phyloP scores from a whole-genome alignment of 148 eudicot genomes.

The Silene uniflora region DNA sequence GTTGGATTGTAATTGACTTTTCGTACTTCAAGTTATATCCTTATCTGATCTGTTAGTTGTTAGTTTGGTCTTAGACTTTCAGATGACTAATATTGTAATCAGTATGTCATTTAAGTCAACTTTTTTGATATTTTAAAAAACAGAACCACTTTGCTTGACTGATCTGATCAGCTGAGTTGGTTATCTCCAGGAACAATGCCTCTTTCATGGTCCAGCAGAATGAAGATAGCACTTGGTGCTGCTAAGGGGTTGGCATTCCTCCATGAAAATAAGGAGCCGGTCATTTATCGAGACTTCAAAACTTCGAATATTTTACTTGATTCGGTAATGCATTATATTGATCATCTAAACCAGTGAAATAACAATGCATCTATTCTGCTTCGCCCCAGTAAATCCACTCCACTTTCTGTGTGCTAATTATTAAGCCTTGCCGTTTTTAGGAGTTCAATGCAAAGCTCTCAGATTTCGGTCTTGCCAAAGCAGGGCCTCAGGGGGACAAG shows the following conservation, averaged over 20 bases:
- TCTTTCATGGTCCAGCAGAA: conserved; percentile 83
- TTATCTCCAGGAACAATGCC: conserved; percentile 76
- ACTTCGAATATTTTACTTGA: conserved; percentile 93
- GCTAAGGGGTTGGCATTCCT: conserved; percentile 94
- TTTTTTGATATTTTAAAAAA: neutral
- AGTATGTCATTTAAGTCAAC: neutral
- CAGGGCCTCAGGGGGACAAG: conserved; percentile 96
- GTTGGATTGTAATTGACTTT: conserved; percentile 13
- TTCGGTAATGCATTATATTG: conserved; percentile 39
- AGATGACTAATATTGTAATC: conserved; percentile 2
- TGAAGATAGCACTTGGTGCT: conserved; percentile 90
- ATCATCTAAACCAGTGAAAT: neutral
- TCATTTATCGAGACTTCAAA: conserved; percentile 93
- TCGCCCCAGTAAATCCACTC: too few species aligned
- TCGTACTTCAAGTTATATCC: neutral
- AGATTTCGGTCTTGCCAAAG: conserved; percentile 95
- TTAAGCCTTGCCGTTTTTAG: conserved; percentile 31
- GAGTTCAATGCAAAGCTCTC: conserved; percentile 96
- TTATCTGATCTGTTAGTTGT: neutral
- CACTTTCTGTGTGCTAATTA: neutral
- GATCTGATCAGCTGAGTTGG: neutral
- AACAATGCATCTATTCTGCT: neutral
- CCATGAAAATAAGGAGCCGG: conserved; percentile 73
- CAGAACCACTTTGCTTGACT: conserved; percentile 19
- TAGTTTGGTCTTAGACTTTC: conserved; percentile 1